These are phyloP conservation scores for Hibiscus tridactylites DNA, from an alignment of 345 rosid genomes.

Conservation along the genomic window DNA sequence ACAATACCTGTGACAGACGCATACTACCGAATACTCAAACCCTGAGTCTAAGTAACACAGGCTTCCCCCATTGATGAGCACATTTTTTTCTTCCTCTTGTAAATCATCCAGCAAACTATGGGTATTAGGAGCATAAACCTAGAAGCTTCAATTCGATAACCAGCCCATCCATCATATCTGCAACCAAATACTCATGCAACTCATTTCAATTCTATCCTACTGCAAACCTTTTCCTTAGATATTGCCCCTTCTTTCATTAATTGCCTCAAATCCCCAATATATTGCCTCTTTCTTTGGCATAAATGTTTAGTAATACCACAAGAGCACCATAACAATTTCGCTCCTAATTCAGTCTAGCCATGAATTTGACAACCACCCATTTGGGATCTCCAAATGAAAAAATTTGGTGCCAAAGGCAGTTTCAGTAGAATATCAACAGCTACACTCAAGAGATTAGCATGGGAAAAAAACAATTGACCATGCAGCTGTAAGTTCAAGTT, in stretches of 20 bases:
- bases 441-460: conserved; percentile 33
- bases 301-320: conserved; percentile 54
- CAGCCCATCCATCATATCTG: conserved; percentile 37
- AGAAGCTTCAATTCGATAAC: conserved; percentile 14
- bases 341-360: conserved; percentile 52
- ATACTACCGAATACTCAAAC: no score
- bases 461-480: conserved; percentile 50
- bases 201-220: conserved; percentile 9
- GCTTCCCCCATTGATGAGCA: not conserved
- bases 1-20: no score
- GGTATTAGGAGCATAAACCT: conserved; percentile 24
- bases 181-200: conserved; percentile 48
- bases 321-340: conserved; percentile 13
- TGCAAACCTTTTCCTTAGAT: conserved; percentile 44
- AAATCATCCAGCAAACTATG: conserved; percentile 16
- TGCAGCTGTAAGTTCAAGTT: conserved; percentile 49
- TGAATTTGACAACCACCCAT: conserved; percentile 32
- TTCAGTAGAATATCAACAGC: conserved; percentile 35
- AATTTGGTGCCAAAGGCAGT: conserved; percentile 46
- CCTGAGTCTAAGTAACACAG: no score
- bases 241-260: conserved; percentile 37
- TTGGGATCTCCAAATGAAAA: conserved; percentile 40
- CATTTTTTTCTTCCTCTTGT: not conserved
- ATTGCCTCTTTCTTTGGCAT: conserved; percentile 56
- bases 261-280: conserved; percentile 43